These are phyloP conservation scores for Hypoxylon sp. DNA, from an alignment of 2,329 filamentous ascomycete species.

Conservation along the genomic window DNA sequence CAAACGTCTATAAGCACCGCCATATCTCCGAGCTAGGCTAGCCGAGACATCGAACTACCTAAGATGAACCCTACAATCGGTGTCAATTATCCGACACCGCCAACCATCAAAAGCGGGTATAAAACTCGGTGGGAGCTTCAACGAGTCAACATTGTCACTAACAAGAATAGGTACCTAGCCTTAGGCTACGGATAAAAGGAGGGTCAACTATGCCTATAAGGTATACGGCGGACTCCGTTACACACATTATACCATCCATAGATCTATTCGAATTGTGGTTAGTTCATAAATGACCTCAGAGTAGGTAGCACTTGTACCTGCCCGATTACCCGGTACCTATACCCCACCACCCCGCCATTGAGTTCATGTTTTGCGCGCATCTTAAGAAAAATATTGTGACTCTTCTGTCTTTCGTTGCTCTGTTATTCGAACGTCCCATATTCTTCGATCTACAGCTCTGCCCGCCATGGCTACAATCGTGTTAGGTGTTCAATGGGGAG, in stretches of 20 bases:
- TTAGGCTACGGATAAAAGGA: slow-evolving; percentile 5
- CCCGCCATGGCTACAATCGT: slow-evolving; percentile 39
- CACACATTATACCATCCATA: not conserved
- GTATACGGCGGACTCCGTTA: not conserved
- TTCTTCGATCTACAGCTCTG: slow-evolving; percentile 8
- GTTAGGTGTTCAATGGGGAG: slow-evolving; percentile 43
- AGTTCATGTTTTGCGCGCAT: slow-evolving; percentile 31
- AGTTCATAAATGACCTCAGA: not conserved
- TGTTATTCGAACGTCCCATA: slow-evolving; percentile 4
- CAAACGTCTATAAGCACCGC: not conserved
- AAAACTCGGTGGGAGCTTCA: not conserved
- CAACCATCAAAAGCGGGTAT: not conserved
- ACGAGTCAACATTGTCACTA: not conserved
- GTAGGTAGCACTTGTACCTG: not conserved
- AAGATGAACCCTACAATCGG: not conserved
- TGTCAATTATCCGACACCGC: not conserved
- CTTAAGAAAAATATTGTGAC: slow-evolving; percentile 24
- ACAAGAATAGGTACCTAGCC: not conserved
- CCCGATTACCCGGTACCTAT: slow-evolving; percentile 32
- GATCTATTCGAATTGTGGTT: not conserved
- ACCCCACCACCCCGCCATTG: slow-evolving; percentile 35
- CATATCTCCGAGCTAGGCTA: not conserved
- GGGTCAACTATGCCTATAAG: not conserved
- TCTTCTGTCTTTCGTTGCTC: slow-evolving; percentile 11
- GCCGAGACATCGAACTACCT: not conserved